Conservation (phyloP, 2,329 filamentous ascomycete genomes). For the Colletotrichum simmondsii region DNA sequence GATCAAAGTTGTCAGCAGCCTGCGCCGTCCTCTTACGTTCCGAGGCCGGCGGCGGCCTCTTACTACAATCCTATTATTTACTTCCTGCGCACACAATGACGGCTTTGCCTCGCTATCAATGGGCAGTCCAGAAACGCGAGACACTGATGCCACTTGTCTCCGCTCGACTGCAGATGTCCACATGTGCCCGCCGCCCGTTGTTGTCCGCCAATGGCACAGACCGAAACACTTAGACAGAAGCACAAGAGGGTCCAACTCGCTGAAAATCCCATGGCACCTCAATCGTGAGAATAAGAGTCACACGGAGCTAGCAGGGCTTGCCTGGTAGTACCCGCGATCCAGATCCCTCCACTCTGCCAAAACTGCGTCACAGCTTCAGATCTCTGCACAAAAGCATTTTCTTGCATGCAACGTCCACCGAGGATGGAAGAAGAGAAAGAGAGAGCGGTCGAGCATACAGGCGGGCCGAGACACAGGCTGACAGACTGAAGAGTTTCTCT, state of each 20-base stretch:
- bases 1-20: background rate
- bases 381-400: slow-evolving; percentile 12
- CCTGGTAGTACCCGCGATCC: slow-evolving; percentile 29
- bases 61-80: slow-evolving; percentile 23
- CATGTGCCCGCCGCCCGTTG: slow-evolving; percentile 25
- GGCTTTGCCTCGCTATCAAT: slow-evolving; percentile 28
- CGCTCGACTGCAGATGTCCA: slow-evolving; percentile 31
- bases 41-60: slow-evolving; percentile 3
- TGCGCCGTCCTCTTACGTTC: slow-evolving; percentile 5
- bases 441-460: background rate
- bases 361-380: slow-evolving; percentile 14
- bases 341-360: slow-evolving; percentile 19
- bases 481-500: too few species aligned
- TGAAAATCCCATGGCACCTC: slow-evolving; percentile 11
- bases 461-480: background rate
- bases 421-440: background rate
- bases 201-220: slow-evolving; percentile 30
- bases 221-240: background rate
- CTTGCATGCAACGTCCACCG: background rate
- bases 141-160: slow-evolving; percentile 31
- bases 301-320: slow-evolving; percentile 20
- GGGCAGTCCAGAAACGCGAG: slow-evolving; percentile 19
- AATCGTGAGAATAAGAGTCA: slow-evolving; percentile 28
- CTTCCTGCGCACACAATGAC: slow-evolving; percentile 4
- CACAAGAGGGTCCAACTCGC: slow-evolving; percentile 2